Base-by-base conservation (phyloP, 139 green algal genomes). In the Asterochloris erici region DNA sequence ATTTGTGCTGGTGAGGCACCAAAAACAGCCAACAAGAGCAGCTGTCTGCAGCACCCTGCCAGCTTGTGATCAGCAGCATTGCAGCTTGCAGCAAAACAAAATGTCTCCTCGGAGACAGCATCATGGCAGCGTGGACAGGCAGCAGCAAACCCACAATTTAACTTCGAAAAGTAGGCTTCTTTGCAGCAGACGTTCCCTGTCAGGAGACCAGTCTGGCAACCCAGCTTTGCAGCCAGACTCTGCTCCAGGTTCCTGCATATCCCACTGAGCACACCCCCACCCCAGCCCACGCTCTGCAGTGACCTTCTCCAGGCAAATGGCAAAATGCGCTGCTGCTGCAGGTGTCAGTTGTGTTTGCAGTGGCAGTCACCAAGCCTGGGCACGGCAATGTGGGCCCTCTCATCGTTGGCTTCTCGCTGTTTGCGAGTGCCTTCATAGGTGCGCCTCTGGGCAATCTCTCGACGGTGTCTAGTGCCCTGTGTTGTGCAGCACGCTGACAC, bases 361-460 rank as follows among this genome's bases (percentile, higher is more conserved):
- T 88, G 26, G 92, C 90, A 13, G 89, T 93, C 12, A 81, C 89
- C 62, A 93, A 93, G 85, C 91, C 91, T 13, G 90, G 90, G 13
- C 87, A 92, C 77, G 88, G 89, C 69, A 91, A 90, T 77, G 91
- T 89, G 11, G 88, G 88, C 0, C 85, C 88, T 26, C 86, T 93
- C 63, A 88, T 89, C 24, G 92, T 94, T 64, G 91, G 92, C 26
- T 91, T 94, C 81, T 91, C 91, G 0, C 87, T 95, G 24, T 96
- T 94, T 82, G 91, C 91, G 12, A 89, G 88, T 47, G 93, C 93
- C 63, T 90, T 95, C 62, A 90, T 91, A 16, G 91, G 91, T 94
- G 76, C 78, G 85, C 71, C 68, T 54, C 54, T 23, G 19, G 19
- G 21, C 66, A 4, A 71, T 26, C 17, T 9, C 21, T 71, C 21